Conservation (phyloP, 163 green algal species). For the Chlorella variabilis region DNA sequence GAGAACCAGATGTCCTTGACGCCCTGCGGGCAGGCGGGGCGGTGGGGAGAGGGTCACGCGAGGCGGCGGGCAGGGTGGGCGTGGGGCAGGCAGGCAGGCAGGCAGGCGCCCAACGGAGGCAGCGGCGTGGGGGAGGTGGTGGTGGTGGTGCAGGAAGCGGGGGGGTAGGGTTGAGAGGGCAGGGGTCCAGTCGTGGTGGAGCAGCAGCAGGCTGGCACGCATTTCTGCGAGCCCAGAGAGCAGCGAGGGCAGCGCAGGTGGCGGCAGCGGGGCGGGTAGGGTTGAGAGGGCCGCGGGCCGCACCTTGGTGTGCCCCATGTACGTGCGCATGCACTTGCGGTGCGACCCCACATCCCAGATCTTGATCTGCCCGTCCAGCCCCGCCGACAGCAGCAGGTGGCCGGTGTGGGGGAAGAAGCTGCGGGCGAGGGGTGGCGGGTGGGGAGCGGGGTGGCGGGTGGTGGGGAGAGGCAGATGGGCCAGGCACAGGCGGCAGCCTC, state of each 20-base stretch:
- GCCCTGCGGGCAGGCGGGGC: conserved; percentile 57
- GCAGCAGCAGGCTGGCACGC: no score
- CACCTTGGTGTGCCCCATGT: conserved; percentile 94
- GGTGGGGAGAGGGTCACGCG: neutral
- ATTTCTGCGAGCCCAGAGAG: no score
- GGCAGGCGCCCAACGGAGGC: no score
- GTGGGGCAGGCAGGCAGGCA: no score
- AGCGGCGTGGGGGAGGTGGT: no score
- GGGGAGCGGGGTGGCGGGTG: neutral
- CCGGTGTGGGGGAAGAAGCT: conserved; percentile 92
- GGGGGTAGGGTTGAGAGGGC: neutral
- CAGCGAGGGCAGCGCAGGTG: no score
- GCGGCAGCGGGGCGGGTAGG: neutral
- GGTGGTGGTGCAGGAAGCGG: neutral
- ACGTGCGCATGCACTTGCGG: conserved; percentile 95
- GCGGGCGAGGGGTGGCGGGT: neutral
- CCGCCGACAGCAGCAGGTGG: conserved; percentile 94
- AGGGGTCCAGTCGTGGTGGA: neutral
- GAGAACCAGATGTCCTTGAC: conserved; percentile 94
- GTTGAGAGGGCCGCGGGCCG: neutral
- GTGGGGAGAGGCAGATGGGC: neutral
- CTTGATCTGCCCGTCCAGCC: conserved; percentile 94
- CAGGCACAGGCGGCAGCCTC: no score
- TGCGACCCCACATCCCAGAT: conserved; percentile 80
- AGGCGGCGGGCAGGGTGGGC: neutral